Conservation (phyloP, 768 basidiomycete species). For the Botryobasidium botryosum region DNA sequence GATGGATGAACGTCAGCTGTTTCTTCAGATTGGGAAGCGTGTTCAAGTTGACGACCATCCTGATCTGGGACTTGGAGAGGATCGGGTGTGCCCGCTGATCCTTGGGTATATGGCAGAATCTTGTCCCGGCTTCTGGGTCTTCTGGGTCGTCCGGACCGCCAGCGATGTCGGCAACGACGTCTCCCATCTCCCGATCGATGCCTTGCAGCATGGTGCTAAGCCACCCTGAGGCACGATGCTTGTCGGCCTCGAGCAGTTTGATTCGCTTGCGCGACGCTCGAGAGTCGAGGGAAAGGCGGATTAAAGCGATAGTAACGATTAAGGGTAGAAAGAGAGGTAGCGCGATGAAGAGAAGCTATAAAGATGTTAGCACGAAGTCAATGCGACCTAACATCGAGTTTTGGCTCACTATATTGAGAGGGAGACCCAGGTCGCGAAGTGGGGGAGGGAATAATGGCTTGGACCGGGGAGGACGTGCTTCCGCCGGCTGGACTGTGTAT, state of each 20-base stretch:
- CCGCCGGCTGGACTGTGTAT: slow-evolving; percentile 31
- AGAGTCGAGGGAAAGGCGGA: slow-evolving; percentile 41
- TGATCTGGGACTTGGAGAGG: slow-evolving; percentile 38
- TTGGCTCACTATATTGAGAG: slow-evolving; percentile 46
- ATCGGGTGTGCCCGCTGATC: too few species aligned
- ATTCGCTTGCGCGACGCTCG: slow-evolving; percentile 49
- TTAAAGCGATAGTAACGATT: slow-evolving; percentile 17
- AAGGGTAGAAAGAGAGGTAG: slow-evolving; percentile 19
- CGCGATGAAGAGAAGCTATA: slow-evolving; percentile 43
- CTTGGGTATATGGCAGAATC: slow-evolving; percentile 12
- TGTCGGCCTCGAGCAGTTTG: slow-evolving; percentile 40
- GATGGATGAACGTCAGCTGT: slow-evolving; percentile 44
- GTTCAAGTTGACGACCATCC: slow-evolving; percentile 44
- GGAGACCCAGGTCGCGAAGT: slow-evolving; percentile 39
- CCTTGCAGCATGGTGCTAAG: slow-evolving; percentile 4
- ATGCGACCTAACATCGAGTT: slow-evolving; percentile 26
- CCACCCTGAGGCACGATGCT: slow-evolving; percentile 4
- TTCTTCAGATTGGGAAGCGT: slow-evolving; percentile 51
- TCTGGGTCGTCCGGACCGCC: slow-evolving; percentile 21
- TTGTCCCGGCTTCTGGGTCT: slow-evolving; percentile 5
- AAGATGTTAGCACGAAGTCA: slow-evolving; percentile 40
- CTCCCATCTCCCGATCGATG: slow-evolving; percentile 28
- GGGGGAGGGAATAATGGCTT: slow-evolving; percentile 35
- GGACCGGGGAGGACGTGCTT: slow-evolving; percentile 26
- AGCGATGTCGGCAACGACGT: slow-evolving; percentile 41